Evolutionary conservation across 2,329 filamentous ascomycete species (phyloP).

Genomic region (Colletotrichum gigasporum): DNA sequence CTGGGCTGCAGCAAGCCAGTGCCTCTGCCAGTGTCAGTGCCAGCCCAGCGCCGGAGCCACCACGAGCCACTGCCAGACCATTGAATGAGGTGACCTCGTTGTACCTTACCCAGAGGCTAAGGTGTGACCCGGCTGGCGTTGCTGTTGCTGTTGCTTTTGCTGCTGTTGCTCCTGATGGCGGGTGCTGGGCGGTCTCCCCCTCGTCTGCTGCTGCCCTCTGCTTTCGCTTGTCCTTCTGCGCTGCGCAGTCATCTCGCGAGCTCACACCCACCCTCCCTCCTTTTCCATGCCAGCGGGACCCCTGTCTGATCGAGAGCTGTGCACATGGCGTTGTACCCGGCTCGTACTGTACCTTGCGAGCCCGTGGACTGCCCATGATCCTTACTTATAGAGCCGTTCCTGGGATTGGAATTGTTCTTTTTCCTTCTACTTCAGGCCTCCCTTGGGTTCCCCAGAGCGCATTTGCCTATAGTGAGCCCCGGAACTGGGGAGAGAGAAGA

Average conservation of each 20-base stretch:
- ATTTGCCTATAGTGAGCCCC: slow-evolving; percentile 5
- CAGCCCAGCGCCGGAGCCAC: neutral
- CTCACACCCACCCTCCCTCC: slow-evolving; percentile 6
- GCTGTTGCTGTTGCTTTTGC: neutral
- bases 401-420: slow-evolving; percentile 29
- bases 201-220: too few relatives aligned
- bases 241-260: neutral
- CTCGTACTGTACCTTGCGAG: slow-evolving; percentile 13
- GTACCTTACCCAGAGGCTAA: too few relatives aligned
- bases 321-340: slow-evolving; percentile 29
- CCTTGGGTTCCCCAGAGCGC: slow-evolving; percentile 15
- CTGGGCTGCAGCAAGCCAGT: slow-evolving; percentile 1
- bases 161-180: too few relatives aligned
- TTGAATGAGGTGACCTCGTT: neutral
- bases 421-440: slow-evolving; percentile 25
- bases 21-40: neutral
- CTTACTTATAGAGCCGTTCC: slow-evolving; percentile 12
- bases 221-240: too few relatives aligned
- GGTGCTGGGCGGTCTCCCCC: too few relatives aligned
- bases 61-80: neutral
- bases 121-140: too few relatives aligned
- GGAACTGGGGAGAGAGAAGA: neutral
- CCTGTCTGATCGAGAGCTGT: slow-evolving; percentile 18
- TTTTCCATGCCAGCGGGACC: slow-evolving; percentile 29
- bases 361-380: slow-evolving; percentile 6